Evolutionary conservation across 192 early-diverging fungal genomes (phyloP).

Genomic region (Entomortierella chlamydospora): DNA sequence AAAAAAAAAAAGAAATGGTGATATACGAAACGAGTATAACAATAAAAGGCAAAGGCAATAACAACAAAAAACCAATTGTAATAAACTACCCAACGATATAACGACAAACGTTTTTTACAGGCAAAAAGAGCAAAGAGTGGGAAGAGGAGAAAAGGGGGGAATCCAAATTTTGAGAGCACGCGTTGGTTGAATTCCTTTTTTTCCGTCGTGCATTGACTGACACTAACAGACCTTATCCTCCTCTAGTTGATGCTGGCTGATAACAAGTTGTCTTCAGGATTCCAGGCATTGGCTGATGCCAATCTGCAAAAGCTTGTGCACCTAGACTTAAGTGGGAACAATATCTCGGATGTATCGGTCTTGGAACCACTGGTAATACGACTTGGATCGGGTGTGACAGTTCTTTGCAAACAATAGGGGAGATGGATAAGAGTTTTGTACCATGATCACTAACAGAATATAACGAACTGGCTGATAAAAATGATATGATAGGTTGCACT

Average conservation of each 20-base stretch:
- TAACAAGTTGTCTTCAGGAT: constrained; percentile 50
- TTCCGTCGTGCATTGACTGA: background rate
- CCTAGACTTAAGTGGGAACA: constrained; percentile 56
- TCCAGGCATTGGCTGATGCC: constrained; percentile 55
- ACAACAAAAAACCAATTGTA: background rate
- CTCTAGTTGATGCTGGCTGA: constrained; percentile 53
- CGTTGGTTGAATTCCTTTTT: background rate
- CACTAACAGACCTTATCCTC: background rate
- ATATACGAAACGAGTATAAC: background rate
- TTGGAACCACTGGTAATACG: constrained; percentile 56
- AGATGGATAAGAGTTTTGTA: no score
- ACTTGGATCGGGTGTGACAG: no score
- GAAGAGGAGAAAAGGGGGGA: background rate
- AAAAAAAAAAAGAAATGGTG: background rate
- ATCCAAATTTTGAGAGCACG: background rate
- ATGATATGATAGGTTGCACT: constrained; percentile 29
- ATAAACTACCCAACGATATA: background rate
- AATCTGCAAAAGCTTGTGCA: constrained; percentile 50
- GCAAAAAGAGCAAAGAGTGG: background rate
- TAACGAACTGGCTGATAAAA: background rate
- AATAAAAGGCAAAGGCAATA: background rate
- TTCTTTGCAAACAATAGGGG: no score
- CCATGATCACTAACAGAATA: no score
- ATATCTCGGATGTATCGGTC: constrained; percentile 38
- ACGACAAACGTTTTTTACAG: no score